phyloP scores from a whole-genome alignment of 176 grass and related monocot genomes.

The Olyra latifolia region DNA sequence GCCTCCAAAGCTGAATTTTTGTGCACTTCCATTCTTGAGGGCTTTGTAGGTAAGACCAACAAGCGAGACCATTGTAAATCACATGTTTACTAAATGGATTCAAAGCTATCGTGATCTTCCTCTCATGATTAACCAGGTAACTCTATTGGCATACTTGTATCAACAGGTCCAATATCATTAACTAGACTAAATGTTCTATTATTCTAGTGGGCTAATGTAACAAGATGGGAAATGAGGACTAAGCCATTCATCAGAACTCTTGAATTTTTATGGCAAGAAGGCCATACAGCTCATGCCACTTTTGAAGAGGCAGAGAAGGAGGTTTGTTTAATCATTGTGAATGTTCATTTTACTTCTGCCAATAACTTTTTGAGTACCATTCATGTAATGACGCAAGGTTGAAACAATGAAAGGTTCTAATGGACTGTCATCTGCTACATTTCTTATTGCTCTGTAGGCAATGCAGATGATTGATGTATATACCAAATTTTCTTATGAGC shows the following conservation, averaged over 20 bases:
- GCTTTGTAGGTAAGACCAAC: constrained; percentile 95
- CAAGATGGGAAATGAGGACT: constrained; percentile 99
- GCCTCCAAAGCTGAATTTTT: constrained; percentile 40
- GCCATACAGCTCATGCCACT: constrained; percentile 98
- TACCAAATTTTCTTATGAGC: constrained; percentile 89
- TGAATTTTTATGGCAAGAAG: constrained; percentile 99
- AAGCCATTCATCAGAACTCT: constrained; percentile 97
- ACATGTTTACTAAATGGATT: constrained; percentile 99
- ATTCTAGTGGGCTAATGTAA: constrained; percentile 94
- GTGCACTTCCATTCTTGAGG: constrained; percentile 68
- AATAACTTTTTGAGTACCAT: constrained; percentile 21
- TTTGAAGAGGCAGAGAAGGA: constrained; percentile 86
- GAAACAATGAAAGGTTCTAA: constrained; percentile 11
- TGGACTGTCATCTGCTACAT: background rate
- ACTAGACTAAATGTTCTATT: constrained; percentile 29
- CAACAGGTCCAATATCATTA: constrained; percentile 1
- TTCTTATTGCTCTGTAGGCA: constrained; percentile 53
- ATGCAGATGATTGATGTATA: constrained; percentile 99
- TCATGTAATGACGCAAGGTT: background rate
- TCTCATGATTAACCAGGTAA: constrained; percentile 98
- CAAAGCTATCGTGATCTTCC: constrained; percentile 97
- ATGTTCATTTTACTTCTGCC: background rate
- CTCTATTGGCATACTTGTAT: constrained; percentile 14
- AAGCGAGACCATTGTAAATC: constrained; percentile 99
- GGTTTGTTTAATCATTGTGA: constrained; percentile 47